Percentiles rank a stretch among this genome's conserved stretches.
Conservation (phyloP, 257 asterid genomes). For the Galeopsis tetrahit region DNA sequence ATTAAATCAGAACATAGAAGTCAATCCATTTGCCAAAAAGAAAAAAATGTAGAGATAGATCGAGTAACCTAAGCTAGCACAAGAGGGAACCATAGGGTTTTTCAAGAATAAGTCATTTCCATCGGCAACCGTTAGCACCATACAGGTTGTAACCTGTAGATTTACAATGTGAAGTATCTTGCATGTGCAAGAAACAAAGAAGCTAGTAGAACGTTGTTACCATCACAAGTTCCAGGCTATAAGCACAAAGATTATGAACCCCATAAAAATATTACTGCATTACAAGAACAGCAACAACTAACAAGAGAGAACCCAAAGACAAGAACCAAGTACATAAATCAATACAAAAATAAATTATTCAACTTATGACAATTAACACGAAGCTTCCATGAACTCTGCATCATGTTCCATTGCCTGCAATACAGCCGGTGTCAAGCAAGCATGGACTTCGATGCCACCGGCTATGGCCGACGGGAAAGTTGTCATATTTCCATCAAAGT, state of each 20-base stretch:
- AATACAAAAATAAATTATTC: too few species aligned
- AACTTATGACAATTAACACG: too few species aligned
- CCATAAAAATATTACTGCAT: neutral
- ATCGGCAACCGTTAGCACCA: too few species aligned
- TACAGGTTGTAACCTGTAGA: neutral
- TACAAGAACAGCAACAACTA: too few species aligned
- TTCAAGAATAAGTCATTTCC: too few species aligned
- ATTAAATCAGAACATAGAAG: too few species aligned
- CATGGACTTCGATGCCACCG: slow-evolving; percentile 54
- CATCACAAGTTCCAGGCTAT: neutral
- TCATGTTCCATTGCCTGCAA: slow-evolving; percentile 45
- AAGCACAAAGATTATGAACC: neutral
- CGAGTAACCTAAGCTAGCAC: too few species aligned
- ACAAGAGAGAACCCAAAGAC: too few species aligned
- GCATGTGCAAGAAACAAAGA: neutral
- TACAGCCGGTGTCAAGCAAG: slow-evolving; percentile 39
- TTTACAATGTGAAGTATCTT: neutral
- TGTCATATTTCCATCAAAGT: slow-evolving; percentile 49
- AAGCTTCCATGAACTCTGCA: slow-evolving; percentile 44
- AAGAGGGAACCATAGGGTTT: too few species aligned
- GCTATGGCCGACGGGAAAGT: slow-evolving; percentile 39
- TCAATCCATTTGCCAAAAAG: too few species aligned
- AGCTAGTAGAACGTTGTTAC: neutral
- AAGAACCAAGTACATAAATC: too few species aligned
- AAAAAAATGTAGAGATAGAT: too few species aligned